Evolutionary conservation across 116 monocot species (phyloP), one percentile per base, ranked within the genome.

Genomic region (Phalaenopsis hybrid): DNA sequence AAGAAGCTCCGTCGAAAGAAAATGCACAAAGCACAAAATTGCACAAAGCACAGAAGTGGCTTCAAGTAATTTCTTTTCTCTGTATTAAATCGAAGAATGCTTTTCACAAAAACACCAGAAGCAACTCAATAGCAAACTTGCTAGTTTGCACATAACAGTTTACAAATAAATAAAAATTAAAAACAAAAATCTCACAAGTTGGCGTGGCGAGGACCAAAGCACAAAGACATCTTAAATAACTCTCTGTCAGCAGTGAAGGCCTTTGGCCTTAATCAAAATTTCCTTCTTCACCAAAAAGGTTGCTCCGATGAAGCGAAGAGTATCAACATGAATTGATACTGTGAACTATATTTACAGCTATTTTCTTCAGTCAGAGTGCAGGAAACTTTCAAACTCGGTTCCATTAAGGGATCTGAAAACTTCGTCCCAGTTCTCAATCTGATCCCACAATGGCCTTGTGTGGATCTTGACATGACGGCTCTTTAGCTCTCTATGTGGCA

Each of bases 381-480:
- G 16, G 74, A 89, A 89, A 34, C 76, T 86, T 78, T 88, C 84
- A 33, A 88, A 88, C 37, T 86, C 16, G 1, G 91, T 85, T 83
- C 84, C 88, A 21, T 88, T 91, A 52, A 88, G 85, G 2, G 72
- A 63, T 41, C 86, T 67, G 55, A 49, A 74, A 79, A 91, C 88
- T 37, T 43, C 67, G 17, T 79, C 78, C 88, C 88, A 88, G 81
- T 91, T 91, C 70, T 88, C 51, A 8, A 88, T 76, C 13, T 91
- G 90, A 2, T 82, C 86, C 0, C 80, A 76, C 52, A 90, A 75
- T 20, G 90, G 86, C 28, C 59, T 88, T 10, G 86, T 91, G 81
- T 91, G 91, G 80, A 91, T 91, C 78, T 91, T 88, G 2, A 91
- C 88, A 49, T 91, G 91, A 4, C 37, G 79, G 55, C 88, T 91